phyloP scores from a whole-genome alignment of 371 early-diverging fungal species.

The Blastocladiella emersonii region DNA sequence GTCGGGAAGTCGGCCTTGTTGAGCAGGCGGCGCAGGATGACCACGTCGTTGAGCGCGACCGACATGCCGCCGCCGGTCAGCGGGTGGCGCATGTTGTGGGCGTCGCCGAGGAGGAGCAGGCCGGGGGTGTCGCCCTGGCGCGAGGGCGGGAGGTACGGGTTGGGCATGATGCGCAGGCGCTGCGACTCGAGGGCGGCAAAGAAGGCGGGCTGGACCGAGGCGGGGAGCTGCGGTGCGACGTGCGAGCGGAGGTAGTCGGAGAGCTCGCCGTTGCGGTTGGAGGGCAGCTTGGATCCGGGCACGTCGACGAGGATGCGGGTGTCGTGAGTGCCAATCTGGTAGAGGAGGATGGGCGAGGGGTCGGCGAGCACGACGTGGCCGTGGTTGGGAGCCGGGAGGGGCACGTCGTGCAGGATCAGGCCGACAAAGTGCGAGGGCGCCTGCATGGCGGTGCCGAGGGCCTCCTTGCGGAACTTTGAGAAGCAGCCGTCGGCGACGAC shows the following conservation, averaged over 20 bases:
- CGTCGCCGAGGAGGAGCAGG: constrained; percentile 75
- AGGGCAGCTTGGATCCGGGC: constrained; percentile 66
- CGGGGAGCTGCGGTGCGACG: constrained; percentile 57
- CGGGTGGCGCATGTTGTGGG: constrained; percentile 88
- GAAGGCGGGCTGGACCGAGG: constrained; percentile 36
- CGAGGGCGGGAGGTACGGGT: constrained; percentile 67
- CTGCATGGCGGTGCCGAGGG: constrained; percentile 32
- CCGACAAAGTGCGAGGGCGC: constrained; percentile 69
- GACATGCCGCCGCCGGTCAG: constrained; percentile 96
- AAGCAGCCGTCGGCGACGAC: constrained; percentile 84
- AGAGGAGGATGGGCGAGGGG: constrained; percentile 80
- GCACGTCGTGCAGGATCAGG: constrained; percentile 44
- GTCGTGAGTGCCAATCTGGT: constrained; percentile 77
- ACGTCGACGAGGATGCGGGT: constrained; percentile 86
- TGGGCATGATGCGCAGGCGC: constrained; percentile 75
- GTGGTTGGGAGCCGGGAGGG: constrained; percentile 66
- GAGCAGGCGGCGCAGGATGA: constrained; percentile 42
- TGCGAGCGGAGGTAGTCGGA: constrained; percentile 30
- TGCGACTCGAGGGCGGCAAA: constrained; percentile 51
- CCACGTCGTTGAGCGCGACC: constrained; percentile 78
- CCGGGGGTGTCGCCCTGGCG: constrained; percentile 45
- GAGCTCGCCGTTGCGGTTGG: constrained; percentile 41
- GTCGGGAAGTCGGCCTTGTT: constrained; percentile 27
- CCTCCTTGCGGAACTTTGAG: constrained; percentile 79
- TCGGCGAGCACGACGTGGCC: constrained; percentile 80